Evolutionary conservation across 306 rosid genomes (phyloP).

Genomic region (Prunus armeniaca): DNA sequence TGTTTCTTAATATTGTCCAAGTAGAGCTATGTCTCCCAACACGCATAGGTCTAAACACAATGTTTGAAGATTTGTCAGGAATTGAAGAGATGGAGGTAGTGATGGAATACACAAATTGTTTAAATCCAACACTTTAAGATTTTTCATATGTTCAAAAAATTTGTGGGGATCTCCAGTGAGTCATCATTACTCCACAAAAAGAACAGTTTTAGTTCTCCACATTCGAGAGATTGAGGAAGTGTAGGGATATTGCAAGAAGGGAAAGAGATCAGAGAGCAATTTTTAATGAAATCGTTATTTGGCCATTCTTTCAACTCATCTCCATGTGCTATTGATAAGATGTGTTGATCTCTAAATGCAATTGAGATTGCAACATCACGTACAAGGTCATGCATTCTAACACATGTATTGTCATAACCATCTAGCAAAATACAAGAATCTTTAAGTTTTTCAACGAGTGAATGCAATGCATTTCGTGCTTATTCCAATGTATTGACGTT

Average conservation of each 20-base stretch:
- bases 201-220: not conserved
- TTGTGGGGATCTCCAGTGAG: constrained; percentile 13
- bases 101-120: constrained; percentile 1
- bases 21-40: not conserved
- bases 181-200: not conserved
- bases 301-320: constrained; percentile 17
- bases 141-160: constrained; percentile 13
- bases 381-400: constrained; percentile 24
- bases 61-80: constrained; percentile 20
- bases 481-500: not conserved
- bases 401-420: not conserved
- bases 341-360: not conserved
- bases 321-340: constrained; percentile 12
- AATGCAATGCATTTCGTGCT: constrained; percentile 12
- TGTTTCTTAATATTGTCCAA: constrained; percentile 12
- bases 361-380: constrained; percentile 15
- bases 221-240: constrained; percentile 9
- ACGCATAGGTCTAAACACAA: not conserved
- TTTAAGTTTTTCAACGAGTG: constrained; percentile 18
- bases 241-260: not conserved
- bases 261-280: constrained; percentile 14
- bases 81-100: constrained; percentile 20
- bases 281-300: not conserved
- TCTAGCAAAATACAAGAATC: constrained; percentile 21
- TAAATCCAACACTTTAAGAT: constrained; percentile 26